These are phyloP conservation scores for Fusarium ramigenum DNA, from an alignment of 2,329 filamentous ascomycete genomes.

Conservation along the genomic window DNA sequence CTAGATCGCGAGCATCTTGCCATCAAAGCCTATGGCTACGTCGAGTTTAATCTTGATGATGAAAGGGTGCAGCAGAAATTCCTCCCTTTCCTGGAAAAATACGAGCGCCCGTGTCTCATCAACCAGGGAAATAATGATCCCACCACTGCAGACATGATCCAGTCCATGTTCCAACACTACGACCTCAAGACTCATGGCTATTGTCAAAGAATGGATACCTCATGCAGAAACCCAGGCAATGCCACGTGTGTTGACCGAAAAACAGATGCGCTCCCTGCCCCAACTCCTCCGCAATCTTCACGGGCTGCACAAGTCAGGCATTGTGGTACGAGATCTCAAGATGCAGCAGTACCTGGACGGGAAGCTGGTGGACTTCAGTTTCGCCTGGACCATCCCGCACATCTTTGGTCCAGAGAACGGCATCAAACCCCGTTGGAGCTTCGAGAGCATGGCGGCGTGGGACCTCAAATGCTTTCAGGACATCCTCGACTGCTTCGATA, in stretches of 20 bases:
- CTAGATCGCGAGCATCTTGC: slow-evolving; percentile 6
- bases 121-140: too few species aligned
- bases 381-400: slow-evolving; percentile 27
- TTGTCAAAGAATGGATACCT: background rate
- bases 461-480: slow-evolving; percentile 2
- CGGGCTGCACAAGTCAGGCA: slow-evolving; percentile 15
- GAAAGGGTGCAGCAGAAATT: background rate
- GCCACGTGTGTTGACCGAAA: background rate
- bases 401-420: background rate
- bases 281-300: background rate
- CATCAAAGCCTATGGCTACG: slow-evolving; percentile 1
- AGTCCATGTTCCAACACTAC: background rate
- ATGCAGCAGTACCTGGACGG: slow-evolving; percentile 7
- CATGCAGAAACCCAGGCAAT: background rate
- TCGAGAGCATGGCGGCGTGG: slow-evolving; percentile 23
- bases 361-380: slow-evolving; percentile 1
- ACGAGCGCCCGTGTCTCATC: too few species aligned
- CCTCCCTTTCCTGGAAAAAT: background rate
- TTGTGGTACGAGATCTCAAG: slow-evolving; percentile 20
- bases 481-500: background rate
- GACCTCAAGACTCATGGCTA: background rate
- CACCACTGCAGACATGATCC: background rate
- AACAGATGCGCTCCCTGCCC: background rate
- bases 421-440: slow-evolving; percentile 2
- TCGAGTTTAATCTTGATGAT: background rate